These are phyloP conservation scores for Hibiscus syriacus DNA, from an alignment of 345 rosid species.

Conservation along the genomic window DNA sequence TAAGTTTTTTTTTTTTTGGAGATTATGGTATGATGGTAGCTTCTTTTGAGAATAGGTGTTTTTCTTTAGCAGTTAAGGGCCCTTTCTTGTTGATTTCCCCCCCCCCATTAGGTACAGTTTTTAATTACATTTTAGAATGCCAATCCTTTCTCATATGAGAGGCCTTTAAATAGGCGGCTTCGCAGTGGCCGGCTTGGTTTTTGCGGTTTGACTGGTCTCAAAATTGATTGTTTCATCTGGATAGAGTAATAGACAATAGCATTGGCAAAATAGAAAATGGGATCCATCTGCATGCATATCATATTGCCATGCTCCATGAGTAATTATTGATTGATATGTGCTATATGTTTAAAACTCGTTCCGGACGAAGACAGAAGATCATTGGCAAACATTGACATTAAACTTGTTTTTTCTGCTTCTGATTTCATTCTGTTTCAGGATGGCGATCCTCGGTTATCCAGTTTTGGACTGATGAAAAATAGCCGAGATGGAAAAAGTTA, in stretches of 20 bases:
- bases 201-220: neutral
- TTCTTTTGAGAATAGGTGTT: neutral
- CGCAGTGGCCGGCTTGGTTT: neutral
- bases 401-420: neutral
- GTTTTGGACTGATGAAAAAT: slow-evolving; percentile 88
- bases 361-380: neutral
- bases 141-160: neutral
- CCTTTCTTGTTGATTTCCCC: neutral
- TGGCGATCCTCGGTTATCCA: slow-evolving; percentile 80
- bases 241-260: neutral
- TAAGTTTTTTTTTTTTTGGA: neutral
- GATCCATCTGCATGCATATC: neutral
- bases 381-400: neutral
- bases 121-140: neutral
- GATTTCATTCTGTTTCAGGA: slow-evolving; percentile 35
- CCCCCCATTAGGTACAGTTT: neutral
- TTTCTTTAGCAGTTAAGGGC: neutral
- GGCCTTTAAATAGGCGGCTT: neutral
- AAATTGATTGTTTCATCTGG: neutral
- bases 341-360: neutral
- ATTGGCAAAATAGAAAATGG: neutral
- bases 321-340: neutral
- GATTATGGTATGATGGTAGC: neutral
- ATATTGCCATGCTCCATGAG: neutral
- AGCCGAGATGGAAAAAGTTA: slow-evolving; percentile 89